Evolutionary conservation across 257 asterid species (phyloP).

Genomic region (Nicotiana undulata): DNA sequence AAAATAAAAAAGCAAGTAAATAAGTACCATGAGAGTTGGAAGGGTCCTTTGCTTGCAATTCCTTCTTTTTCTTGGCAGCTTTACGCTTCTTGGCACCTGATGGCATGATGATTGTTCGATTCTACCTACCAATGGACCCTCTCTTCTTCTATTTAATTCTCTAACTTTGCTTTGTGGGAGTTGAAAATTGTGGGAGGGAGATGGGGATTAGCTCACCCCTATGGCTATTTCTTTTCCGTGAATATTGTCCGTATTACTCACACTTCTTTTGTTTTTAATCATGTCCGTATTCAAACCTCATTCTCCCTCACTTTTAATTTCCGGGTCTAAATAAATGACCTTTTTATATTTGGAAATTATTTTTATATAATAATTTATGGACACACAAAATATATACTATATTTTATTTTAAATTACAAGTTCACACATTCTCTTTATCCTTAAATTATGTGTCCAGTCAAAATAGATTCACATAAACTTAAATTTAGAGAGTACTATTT

Average conservation of each 20-base stretch:
- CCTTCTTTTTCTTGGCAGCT: conserved; percentile 62
- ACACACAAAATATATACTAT: too few relatives aligned
- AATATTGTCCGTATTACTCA: background rate
- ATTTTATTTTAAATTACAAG: too few relatives aligned
- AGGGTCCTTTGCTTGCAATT: conserved; percentile 10
- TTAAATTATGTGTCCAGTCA: too few relatives aligned
- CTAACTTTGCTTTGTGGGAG: background rate
- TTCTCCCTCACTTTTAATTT: too few relatives aligned
- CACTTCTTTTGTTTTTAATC: background rate
- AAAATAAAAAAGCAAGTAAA: background rate
- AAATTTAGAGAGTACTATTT: too few relatives aligned
- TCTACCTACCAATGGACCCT: background rate
- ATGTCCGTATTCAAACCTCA: too few relatives aligned
- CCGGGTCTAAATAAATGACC: too few relatives aligned
- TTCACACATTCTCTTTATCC: too few relatives aligned
- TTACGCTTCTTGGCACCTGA: conserved; percentile 72
- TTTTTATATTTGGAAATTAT: too few relatives aligned
- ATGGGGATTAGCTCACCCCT: background rate
- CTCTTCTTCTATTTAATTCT: background rate
- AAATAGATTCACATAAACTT: too few relatives aligned
- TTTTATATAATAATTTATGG: too few relatives aligned
- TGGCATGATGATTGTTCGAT: conserved; percentile 37
- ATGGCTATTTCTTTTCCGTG: background rate
- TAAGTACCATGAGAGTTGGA: conserved; percentile 26
- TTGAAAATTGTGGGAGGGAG: background rate